phyloP scores from a whole-genome alignment of 2,329 filamentous ascomycete species.

The Spiromastix sp. region DNA sequence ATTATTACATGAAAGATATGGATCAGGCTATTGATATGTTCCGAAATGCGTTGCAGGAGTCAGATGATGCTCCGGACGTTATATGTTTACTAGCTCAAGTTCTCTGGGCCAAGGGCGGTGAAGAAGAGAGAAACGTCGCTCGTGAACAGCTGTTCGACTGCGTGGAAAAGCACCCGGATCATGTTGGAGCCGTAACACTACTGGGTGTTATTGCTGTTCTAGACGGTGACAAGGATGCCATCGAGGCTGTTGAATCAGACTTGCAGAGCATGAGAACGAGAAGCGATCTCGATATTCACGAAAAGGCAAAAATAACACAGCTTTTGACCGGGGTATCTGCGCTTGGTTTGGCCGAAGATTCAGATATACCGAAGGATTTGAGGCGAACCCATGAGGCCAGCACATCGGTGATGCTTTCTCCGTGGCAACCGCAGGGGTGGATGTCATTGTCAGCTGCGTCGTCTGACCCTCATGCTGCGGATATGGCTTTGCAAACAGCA shows the following conservation, averaged over 20 bases:
- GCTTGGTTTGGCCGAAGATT: slow-evolving; percentile 38
- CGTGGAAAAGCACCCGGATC: slow-evolving; percentile 61
- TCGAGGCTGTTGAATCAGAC: slow-evolving; percentile 71
- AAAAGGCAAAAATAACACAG: slow-evolving; percentile 61
- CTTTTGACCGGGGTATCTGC: slow-evolving; percentile 65
- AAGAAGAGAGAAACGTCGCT: slow-evolving; percentile 63
- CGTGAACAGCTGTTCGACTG: slow-evolving; percentile 70
- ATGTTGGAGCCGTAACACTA: slow-evolving; percentile 69
- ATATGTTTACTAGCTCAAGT: slow-evolving; percentile 83
- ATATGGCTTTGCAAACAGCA: slow-evolving; percentile 77
- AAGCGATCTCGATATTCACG: slow-evolving; percentile 49
- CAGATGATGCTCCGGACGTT: slow-evolving; percentile 65
- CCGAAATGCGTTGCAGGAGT: slow-evolving; percentile 67
- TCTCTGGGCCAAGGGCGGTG: slow-evolving; percentile 78
- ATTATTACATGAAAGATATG: slow-evolving; percentile 59
- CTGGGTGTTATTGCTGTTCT: slow-evolving; percentile 76
- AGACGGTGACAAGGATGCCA: slow-evolving; percentile 65
- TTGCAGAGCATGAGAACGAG: slow-evolving; percentile 62
- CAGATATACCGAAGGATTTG: slow-evolving; percentile 31
- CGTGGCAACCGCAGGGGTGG: slow-evolving; percentile 73
- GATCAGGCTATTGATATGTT: slow-evolving; percentile 69
- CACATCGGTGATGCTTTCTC: slow-evolving; percentile 69
- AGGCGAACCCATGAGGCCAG: slow-evolving; percentile 56
- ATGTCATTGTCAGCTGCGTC: slow-evolving; percentile 55
- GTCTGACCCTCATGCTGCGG: slow-evolving; percentile 46